phyloP scores from a whole-genome alignment of 2,329 filamentous ascomycete genomes.

The Pseudogymnoascus sp. region DNA sequence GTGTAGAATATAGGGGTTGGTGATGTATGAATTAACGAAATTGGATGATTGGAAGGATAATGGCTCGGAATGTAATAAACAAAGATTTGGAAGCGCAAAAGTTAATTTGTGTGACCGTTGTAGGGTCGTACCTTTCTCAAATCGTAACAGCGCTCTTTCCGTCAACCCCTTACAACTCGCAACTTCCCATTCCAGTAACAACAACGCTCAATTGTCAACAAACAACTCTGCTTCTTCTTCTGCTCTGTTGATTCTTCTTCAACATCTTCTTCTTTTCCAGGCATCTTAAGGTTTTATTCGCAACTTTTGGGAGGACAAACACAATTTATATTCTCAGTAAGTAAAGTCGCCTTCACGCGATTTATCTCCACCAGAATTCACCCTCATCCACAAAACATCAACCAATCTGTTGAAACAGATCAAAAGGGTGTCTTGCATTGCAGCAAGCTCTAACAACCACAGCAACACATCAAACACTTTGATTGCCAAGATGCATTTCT shows the following conservation, averaged over 20 bases:
- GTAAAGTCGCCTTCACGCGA: background rate
- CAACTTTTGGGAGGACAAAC: slow-evolving; percentile 1
- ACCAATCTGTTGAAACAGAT: background rate
- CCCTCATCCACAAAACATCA: background rate
- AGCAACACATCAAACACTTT: slow-evolving; percentile 3
- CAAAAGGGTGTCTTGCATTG: background rate
- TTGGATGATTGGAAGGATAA: background rate
- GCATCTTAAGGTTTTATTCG: slow-evolving; percentile 3
- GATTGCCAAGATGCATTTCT: slow-evolving; percentile 25
- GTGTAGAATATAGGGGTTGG: background rate
- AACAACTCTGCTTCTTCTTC: background rate
- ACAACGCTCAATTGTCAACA: background rate
- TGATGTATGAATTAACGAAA: background rate
- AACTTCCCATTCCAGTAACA: background rate
- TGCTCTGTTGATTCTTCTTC: background rate
- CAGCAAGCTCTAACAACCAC: background rate
- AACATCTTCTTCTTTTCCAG: slow-evolving; percentile 6
- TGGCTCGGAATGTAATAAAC: background rate
- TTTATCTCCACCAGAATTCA: background rate
- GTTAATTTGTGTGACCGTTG: slow-evolving; percentile 1
- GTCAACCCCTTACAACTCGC: background rate
- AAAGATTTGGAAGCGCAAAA: background rate
- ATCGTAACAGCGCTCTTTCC: background rate
- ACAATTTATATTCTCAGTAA: slow-evolving; percentile 7
- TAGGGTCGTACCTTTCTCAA: background rate